phyloP scores from a whole-genome alignment of 2,329 filamentous ascomycete species.

The Fusarium sp. region DNA sequence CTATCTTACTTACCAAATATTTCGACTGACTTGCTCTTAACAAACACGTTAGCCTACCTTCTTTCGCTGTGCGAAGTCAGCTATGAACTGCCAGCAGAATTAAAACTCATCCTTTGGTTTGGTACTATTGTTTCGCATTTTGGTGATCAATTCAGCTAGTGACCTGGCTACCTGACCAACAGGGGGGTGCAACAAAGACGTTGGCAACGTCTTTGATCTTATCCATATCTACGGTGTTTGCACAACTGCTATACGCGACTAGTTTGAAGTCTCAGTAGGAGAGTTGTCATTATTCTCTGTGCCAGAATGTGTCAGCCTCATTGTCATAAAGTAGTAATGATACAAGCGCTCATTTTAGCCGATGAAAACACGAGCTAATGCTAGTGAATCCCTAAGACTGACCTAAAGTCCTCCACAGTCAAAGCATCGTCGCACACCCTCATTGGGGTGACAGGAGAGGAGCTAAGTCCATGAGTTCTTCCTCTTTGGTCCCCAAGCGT shows the following conservation, averaged over 20 bases:
- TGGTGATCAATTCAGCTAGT: constrained; percentile 16
- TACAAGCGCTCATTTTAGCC: not conserved
- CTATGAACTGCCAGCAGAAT: too few species aligned
- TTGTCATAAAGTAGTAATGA: not conserved
- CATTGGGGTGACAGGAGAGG: too few species aligned
- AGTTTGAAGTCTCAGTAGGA: too few species aligned
- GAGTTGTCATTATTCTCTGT: too few species aligned
- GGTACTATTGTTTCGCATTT: constrained; percentile 41
- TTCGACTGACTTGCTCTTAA: too few species aligned
- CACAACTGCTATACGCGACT: not conserved
- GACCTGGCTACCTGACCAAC: not conserved
- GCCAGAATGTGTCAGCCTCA: not conserved
- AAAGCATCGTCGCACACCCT: constrained; percentile 22
- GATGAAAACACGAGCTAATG: not conserved
- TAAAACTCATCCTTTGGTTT: not conserved
- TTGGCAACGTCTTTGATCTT: not conserved
- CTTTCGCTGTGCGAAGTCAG: too few species aligned
- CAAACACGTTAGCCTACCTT: too few species aligned
- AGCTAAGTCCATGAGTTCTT: too few species aligned
- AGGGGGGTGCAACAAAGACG: not conserved
- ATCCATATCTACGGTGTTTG: not conserved
- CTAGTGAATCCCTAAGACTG: constrained; percentile 31
- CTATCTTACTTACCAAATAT: too few species aligned
- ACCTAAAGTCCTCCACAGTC: constrained; percentile 31
- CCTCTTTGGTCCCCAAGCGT: constrained; percentile 5